Conservation (phyloP, 495 filamentous ascomycete species). For the Talaromyces adpressus region DNA sequence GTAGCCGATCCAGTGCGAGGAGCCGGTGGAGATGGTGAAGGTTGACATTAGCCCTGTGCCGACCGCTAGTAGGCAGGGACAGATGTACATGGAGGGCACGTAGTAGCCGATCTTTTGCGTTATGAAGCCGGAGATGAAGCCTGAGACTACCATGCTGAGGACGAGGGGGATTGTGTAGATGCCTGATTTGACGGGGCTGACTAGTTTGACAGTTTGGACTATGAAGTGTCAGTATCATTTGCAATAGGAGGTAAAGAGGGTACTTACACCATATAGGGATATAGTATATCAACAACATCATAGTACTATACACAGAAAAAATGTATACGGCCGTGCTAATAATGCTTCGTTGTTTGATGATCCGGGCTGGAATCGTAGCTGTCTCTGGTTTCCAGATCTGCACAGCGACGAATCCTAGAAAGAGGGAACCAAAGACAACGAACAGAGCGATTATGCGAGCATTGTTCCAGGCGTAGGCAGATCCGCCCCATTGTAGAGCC, state of each 20-base stretch:
- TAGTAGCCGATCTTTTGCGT: conserved; percentile 31
- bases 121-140: conserved; percentile 13
- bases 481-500: conserved; percentile 56
- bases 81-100: conserved; percentile 26
- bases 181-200: conserved; percentile 19
- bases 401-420: conserved; percentile 36
- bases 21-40: conserved; percentile 15
- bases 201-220: conserved; percentile 24
- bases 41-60: conserved; percentile 29
- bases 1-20: conserved; percentile 24
- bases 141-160: conserved; percentile 15
- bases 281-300: conserved; percentile 47
- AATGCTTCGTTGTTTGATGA: conserved; percentile 51
- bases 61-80: conserved; percentile 22
- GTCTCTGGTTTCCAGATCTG: conserved; percentile 36
- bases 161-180: conserved; percentile 25
- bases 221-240: neutral
- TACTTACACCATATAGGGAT: conserved; percentile 56
- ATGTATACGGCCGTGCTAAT: conserved; percentile 34
- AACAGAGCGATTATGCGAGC: conserved; percentile 47
- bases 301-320: conserved; percentile 16
- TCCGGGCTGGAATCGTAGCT: conserved; percentile 48
- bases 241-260: neutral
- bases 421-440: conserved; percentile 36
- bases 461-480: conserved; percentile 46